Conservation (phyloP, 495 filamentous ascomycete species). For the Viridothelium virens region DNA sequence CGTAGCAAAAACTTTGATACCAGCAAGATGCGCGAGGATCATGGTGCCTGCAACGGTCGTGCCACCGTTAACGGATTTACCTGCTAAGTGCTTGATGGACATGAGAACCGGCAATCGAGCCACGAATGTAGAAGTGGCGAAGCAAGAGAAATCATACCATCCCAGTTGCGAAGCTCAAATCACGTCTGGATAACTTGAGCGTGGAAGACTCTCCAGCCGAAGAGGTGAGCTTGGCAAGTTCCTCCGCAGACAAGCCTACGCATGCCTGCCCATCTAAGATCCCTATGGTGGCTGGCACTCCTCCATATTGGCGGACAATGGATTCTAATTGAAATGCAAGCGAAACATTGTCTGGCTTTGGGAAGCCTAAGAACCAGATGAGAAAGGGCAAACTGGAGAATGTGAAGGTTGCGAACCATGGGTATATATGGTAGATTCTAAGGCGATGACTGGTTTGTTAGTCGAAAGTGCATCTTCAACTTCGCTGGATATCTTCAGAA, state of each 20-base stretch:
- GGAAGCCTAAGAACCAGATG: slow-evolving; percentile 58
- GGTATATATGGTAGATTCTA: slow-evolving; percentile 87
- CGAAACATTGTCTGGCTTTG: slow-evolving; percentile 69
- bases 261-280: slow-evolving; percentile 71
- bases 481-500: slow-evolving; percentile 73
- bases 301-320: slow-evolving; percentile 70
- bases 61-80: slow-evolving; percentile 67
- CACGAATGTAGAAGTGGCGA: not conserved
- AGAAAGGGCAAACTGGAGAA: not conserved
- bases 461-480: slow-evolving; percentile 66
- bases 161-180: slow-evolving; percentile 73
- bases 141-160: slow-evolving; percentile 45
- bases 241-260: slow-evolving; percentile 63
- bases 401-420: slow-evolving; percentile 47
- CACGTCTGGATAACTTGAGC: slow-evolving; percentile 77
- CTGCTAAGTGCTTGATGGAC: slow-evolving; percentile 48
- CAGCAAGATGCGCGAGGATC: slow-evolving; percentile 77
- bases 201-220: slow-evolving; percentile 54
- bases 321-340: slow-evolving; percentile 65
- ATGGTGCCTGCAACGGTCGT: slow-evolving; percentile 92
- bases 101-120: not conserved
- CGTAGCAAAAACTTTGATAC: slow-evolving; percentile 89
- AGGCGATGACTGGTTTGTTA: slow-evolving; percentile 69
- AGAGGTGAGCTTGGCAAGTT: slow-evolving; percentile 62
- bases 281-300: slow-evolving; percentile 86